phyloP scores from a whole-genome alignment of 2,329 filamentous ascomycete genomes.

The Purpureocillium takamizusanense region DNA sequence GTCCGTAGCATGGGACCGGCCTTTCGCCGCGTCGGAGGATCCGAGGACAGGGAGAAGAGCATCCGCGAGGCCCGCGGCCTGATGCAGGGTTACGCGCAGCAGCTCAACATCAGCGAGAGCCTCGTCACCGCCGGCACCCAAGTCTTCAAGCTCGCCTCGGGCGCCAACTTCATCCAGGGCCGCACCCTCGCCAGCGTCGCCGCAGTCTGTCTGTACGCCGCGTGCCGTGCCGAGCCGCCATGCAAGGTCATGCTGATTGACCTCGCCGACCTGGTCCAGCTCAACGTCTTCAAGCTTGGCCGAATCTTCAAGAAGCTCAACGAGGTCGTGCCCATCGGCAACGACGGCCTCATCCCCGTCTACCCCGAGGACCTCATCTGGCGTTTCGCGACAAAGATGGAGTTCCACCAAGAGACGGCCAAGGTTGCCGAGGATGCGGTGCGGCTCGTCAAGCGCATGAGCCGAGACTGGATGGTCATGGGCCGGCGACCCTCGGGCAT shows the following conservation, averaged over 20 bases:
- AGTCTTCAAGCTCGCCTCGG: slow-evolving; percentile 68
- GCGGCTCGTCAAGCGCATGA: slow-evolving; percentile 85
- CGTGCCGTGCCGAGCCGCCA: slow-evolving; percentile 67
- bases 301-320: slow-evolving; percentile 80
- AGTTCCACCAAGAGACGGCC: slow-evolving; percentile 75
- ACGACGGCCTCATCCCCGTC: slow-evolving; percentile 56
- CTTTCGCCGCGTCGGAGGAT: slow-evolving; percentile 49
- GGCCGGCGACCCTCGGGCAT: slow-evolving; percentile 89
- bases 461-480: slow-evolving; percentile 92
- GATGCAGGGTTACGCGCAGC: slow-evolving; percentile 53
- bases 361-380: slow-evolving; percentile 86
- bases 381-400: slow-evolving; percentile 83
- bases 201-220: slow-evolving; percentile 85
- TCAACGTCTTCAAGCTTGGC: slow-evolving; percentile 89
- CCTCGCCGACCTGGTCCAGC: slow-evolving; percentile 70
- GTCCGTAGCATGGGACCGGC: slow-evolving; percentile 59
- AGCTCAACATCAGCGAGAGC: slow-evolving; percentile 51
- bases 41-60: slow-evolving; percentile 49
- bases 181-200: slow-evolving; percentile 77
- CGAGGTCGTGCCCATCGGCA: slow-evolving; percentile 60
- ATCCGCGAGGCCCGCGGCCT: slow-evolving; percentile 48
- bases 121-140: slow-evolving; percentile 58
- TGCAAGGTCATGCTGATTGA: slow-evolving; percentile 93
- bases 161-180: slow-evolving; percentile 74
- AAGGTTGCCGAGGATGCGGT: slow-evolving; percentile 84